These are phyloP conservation scores for Phytopythium vexans DNA, from an alignment of 352 stramenopile genomes.

Conservation along the genomic window DNA sequence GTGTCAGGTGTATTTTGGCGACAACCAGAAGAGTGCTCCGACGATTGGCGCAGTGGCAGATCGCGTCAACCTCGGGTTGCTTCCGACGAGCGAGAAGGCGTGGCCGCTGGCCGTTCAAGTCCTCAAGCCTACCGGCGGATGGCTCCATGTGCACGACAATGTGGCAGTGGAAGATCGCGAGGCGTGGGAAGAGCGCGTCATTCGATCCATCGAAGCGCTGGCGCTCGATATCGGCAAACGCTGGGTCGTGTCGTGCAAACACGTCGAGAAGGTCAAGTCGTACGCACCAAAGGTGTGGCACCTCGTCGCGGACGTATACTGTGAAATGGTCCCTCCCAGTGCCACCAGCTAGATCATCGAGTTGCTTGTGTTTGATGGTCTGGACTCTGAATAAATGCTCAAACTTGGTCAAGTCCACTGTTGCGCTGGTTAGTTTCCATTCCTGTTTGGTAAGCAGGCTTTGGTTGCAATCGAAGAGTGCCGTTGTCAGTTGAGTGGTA, in stretches of 20 bases:
- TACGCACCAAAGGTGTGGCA: constrained; percentile 91
- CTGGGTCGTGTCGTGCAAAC: constrained; percentile 77
- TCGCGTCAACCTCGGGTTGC: constrained; percentile 92
- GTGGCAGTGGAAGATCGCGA: constrained; percentile 84
- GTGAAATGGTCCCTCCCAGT: constrained; percentile 6
- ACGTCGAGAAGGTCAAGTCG: constrained; percentile 91
- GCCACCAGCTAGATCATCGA: no score
- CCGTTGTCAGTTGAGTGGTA: no score
- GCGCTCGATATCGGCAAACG: constrained; percentile 39
- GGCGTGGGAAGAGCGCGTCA: constrained; percentile 67
- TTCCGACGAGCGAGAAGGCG: constrained; percentile 93
- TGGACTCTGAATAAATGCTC: no score
- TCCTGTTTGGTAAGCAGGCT: no score
- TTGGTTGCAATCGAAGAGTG: no score
- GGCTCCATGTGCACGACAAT: constrained; percentile 97
- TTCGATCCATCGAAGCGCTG: constrained; percentile 46
- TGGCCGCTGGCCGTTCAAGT: constrained; percentile 92
- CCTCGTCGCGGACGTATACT: constrained; percentile 83
- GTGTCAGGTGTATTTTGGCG: constrained; percentile 82
- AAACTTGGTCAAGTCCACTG: no score
- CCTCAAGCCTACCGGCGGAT: constrained; percentile 86
- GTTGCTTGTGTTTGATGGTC: no score
- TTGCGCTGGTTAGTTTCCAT: no score
- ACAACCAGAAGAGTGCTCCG: constrained; percentile 85
- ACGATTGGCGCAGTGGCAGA: constrained; percentile 82